phyloP scores from a whole-genome alignment of 768 basidiomycete species.

The Omphalotus guepiniiformis region DNA sequence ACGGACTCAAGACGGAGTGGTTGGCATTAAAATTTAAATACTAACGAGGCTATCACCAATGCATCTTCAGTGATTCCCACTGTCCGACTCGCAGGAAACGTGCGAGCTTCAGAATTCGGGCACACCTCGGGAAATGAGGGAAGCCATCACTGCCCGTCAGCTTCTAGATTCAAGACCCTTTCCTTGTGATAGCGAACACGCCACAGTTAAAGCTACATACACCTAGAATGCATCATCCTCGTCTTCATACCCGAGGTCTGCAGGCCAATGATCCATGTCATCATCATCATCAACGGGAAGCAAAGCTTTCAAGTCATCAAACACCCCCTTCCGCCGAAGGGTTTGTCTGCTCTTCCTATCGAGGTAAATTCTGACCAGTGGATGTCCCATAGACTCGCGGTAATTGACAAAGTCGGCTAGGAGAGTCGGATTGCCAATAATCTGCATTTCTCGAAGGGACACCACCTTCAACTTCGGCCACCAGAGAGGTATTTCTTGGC shows the following conservation, averaged over 20 bases:
- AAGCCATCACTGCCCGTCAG: conserved; percentile 14
- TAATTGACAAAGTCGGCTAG: conserved; percentile 26
- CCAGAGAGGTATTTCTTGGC: conserved; percentile 8
- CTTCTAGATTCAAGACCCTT: background rate
- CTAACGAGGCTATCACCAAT: no score
- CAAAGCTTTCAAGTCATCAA: conserved; percentile 25
- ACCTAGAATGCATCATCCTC: conserved; percentile 23
- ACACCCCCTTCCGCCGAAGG: conserved; percentile 23
- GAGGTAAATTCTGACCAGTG: conserved; percentile 24
- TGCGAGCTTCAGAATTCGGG: no score
- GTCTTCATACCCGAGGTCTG: conserved; percentile 34
- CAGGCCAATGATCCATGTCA: conserved; percentile 33
- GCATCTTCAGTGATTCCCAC: no score
- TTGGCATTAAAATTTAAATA: no score
- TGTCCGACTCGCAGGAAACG: no score
- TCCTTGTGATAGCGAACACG: no score
- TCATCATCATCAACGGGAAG: conserved; percentile 28
- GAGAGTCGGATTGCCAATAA: conserved; percentile 27
- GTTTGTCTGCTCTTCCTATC: conserved; percentile 34
- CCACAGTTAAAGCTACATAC: background rate
- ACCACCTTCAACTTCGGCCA: conserved; percentile 36
- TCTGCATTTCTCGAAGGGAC: conserved; percentile 27
- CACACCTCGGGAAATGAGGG: no score
- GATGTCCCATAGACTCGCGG: conserved; percentile 17
- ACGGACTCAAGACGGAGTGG: no score